Conservation (phyloP, 1,284 basidiomycete genomes). For the Puccinia triticina region DNA sequence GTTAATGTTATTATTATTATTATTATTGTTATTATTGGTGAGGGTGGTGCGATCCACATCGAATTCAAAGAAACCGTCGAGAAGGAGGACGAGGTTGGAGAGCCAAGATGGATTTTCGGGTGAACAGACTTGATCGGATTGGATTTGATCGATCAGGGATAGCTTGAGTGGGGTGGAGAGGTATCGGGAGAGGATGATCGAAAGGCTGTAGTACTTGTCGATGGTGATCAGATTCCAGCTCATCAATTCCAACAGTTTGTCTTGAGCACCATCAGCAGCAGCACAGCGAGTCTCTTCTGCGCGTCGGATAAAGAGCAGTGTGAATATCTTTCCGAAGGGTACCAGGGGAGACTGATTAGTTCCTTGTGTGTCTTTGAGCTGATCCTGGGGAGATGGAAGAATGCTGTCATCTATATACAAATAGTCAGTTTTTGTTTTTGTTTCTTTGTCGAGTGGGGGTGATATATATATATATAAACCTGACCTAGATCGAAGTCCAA, state of each 20-base stretch:
- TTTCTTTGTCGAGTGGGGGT: background rate
- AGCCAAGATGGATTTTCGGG: conserved; percentile 64
- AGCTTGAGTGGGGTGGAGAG: conserved; percentile 61
- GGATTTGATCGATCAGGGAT: conserved; percentile 63
- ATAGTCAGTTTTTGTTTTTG: background rate
- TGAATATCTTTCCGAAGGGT: conserved; percentile 35
- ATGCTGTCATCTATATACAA: background rate
- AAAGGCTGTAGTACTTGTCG: conserved; percentile 43
- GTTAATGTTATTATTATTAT: no score
- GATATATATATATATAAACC: background rate
- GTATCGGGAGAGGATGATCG: conserved; percentile 59
- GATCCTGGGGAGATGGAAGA: background rate
- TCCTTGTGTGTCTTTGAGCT: background rate
- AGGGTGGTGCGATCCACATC: conserved; percentile 47
- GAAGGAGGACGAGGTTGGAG: conserved; percentile 62
- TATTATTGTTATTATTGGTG: conserved; percentile 48
- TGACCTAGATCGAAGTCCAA: conserved; percentile 28
- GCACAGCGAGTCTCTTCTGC: background rate
- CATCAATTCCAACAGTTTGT: conserved; percentile 6
- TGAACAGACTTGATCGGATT: conserved; percentile 62
- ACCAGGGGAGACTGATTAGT: conserved; percentile 29
- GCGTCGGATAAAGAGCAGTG: conserved; percentile 36
- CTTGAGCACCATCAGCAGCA: background rate
- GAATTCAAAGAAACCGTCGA: conserved; percentile 61
- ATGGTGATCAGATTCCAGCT: conserved; percentile 35